Evolutionary conservation across 352 stramenopile species (phyloP), one percentile per base, ranked within the genome.

Genomic region (Peronospora belbahrii): DNA sequence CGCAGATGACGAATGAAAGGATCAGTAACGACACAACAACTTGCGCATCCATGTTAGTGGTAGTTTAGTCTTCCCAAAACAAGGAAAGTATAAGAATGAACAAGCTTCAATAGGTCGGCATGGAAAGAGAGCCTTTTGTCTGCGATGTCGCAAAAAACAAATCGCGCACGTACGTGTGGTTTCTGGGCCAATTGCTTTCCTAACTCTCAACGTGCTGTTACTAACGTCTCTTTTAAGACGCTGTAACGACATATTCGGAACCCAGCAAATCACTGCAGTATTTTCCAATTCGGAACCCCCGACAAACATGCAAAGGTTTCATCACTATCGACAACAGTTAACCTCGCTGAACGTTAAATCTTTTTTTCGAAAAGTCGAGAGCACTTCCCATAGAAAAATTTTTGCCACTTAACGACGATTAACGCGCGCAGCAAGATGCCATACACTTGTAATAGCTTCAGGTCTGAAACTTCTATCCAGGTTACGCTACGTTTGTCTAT

Each of bases 21-120:
- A 85, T 80, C 36, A 78, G 48, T 30, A 72, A 35, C 51, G 71
- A 83, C 47, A 85, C 83, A 34, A 53, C 49, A 6, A 58, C 24
- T 19, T 58, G 50, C 11, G 36, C 15, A 42, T 52, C 42, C 50
- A 36, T 46, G 10, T 13, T 46, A 14, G 4, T 25, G 27, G 3
- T 35, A 13, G 25, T 37, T 35, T 37, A 0, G 27, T 17, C 17
- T 59, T 25, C 39, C 14, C 24, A 48, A 25, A 4, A 36, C 22
- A 13, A 41, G 37, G 44, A 22, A 58, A 47, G 9, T 48, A 35
- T 15, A 36, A 34, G 43, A 70, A 60, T 67, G 61, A 62, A 22
- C 7, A 42, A 48, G 8, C 20, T 31, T 27, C 8, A 41, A 20
- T 19, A 60, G 28, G 18, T 11, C 18, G n/a, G 9, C 4, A n/a